A percentile compares a stretch with the other conserved stretches of the same genome.
phyloP scores from a whole-genome alignment of 495 filamentous ascomycete genomes.

The Cairneyella variabilis region DNA sequence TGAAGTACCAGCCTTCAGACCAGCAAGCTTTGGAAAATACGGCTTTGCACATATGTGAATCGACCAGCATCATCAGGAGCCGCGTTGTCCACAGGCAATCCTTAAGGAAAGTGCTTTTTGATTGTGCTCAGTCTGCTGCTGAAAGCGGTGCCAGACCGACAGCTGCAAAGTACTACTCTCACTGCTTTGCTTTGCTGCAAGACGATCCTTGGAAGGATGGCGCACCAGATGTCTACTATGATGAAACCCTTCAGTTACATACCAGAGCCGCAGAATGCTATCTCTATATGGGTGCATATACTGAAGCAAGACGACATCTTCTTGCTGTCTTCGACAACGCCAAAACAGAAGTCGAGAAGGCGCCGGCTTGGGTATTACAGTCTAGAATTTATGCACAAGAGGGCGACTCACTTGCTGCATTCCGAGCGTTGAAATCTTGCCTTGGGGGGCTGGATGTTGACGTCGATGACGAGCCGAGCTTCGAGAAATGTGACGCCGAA shows the following conservation, averaged over 20 bases:
- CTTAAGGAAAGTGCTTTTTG: constrained; percentile 70
- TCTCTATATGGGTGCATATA: constrained; percentile 66
- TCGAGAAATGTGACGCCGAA: constrained; percentile 68
- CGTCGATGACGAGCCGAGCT: constrained; percentile 60
- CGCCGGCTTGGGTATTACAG: constrained; percentile 71
- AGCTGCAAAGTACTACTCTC: constrained; percentile 71
- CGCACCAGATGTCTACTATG: constrained; percentile 69
- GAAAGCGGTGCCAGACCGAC: constrained; percentile 77
- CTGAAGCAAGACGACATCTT: constrained; percentile 60
- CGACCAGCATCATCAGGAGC: constrained; percentile 65
- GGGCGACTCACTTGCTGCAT: constrained; percentile 65
- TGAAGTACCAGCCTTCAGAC: constrained; percentile 61
- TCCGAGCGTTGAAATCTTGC: constrained; percentile 63
- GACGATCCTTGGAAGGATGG: constrained; percentile 71
- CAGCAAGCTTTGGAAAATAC: constrained; percentile 58
- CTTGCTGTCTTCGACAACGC: constrained; percentile 61
- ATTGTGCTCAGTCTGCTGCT: constrained; percentile 69
- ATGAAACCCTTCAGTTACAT: constrained; percentile 75
- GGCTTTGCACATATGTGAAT: constrained; percentile 72
- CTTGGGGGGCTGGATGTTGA: constrained; percentile 62
- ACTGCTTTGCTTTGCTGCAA: constrained; percentile 74
- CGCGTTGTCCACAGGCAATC: constrained; percentile 53
- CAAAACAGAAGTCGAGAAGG: constrained; percentile 66
- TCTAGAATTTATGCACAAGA: constrained; percentile 70
- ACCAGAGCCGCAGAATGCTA: constrained; percentile 76